phyloP scores from a whole-genome alignment of 2,329 filamentous ascomycete genomes.

The Coniochaeta sp. region DNA sequence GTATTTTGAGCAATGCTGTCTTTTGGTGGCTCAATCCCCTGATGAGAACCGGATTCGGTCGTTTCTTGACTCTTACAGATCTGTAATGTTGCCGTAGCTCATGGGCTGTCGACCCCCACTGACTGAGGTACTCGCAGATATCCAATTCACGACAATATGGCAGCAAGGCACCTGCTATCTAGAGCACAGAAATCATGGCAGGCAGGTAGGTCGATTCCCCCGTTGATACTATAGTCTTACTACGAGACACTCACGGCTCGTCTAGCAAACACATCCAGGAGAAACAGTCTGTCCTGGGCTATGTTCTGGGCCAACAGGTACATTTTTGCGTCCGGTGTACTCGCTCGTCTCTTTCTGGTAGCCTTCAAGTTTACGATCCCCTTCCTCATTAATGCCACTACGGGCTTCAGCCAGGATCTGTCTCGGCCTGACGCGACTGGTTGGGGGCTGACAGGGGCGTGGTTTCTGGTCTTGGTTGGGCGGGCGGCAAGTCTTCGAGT shows the following conservation, averaged over 20 bases:
- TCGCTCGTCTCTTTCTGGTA: neutral
- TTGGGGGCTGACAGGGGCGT: conserved; percentile 4
- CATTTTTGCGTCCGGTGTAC: conserved; percentile 7
- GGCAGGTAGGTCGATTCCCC: conserved; percentile 2
- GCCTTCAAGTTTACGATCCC: conserved; percentile 4
- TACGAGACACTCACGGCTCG: neutral
- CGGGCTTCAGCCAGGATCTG: conserved; percentile 2
- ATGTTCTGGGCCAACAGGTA: conserved; percentile 11
- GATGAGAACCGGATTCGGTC: conserved; percentile 15
- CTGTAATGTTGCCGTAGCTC: conserved; percentile 5
- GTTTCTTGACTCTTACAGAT: conserved; percentile 13
- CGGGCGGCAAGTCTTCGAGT: neutral
- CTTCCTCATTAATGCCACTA: conserved; percentile 4
- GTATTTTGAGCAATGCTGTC: conserved; percentile 16
- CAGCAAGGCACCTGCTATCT: conserved; percentile 3
- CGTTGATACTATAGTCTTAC: neutral
- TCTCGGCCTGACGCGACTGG: conserved; percentile 3
- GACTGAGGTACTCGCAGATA: neutral
- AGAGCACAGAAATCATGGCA: neutral
- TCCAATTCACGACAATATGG: conserved; percentile 14
- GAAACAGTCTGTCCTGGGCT: conserved; percentile 11
- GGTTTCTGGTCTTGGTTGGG: conserved; percentile 5
- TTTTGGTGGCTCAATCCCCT: conserved; percentile 20
- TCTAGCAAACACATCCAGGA: neutral
- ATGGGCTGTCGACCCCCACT: neutral